Evolutionary conservation across 768 basidiomycete species (phyloP), one percentile per base, ranked within the genome.

Genomic region (Rubroboletus satanas): DNA sequence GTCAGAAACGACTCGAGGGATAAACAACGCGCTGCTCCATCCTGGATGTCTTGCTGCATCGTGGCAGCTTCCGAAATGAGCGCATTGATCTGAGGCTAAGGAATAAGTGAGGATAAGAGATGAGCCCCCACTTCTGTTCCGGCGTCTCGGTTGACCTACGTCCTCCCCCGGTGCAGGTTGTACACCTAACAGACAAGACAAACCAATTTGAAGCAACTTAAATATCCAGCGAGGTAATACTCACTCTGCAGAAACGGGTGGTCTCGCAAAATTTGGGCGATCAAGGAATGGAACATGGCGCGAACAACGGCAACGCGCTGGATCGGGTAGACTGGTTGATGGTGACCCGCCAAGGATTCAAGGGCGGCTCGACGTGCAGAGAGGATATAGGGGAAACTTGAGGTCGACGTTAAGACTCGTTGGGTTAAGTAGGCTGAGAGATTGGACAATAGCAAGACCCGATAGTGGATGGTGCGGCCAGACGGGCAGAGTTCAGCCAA

Each of bases 11-110:
- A 11, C 32, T 61, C 54, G 23, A 61, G 32, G 21, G 32, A 56
- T 28, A 32, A 5, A 32, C 54, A 47, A 15, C 43, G 47, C 11
- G 18, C 36, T 15, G 26, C 29, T 37, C 52, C 52, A 9, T 51
- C 46, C 8, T 35, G 18, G 14, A 61, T 46, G 31, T 60, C 59
- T 7, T 45, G 32, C 6, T 60, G 58, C 32, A 60, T 60, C 1
- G 15, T 17, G 10, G 45, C 18, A 18, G 42, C 52, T 15, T 51
- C 14, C 7, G 48, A 48, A 26, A 55, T 21, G 11, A 60, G 45
- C 4, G 5, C 36, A 11, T 18, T 12, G 29, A 60, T 33, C 14
- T 59, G 58, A 2, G 45, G 11, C 57, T 51, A 42, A 26, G 12
- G 18, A 11, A 37, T 3, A 35, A 21, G 28, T 18, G 33, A 21